Base-by-base conservation (phyloP, 2,329 filamentous ascomycete species). In the Hypoxylon sp. region DNA sequence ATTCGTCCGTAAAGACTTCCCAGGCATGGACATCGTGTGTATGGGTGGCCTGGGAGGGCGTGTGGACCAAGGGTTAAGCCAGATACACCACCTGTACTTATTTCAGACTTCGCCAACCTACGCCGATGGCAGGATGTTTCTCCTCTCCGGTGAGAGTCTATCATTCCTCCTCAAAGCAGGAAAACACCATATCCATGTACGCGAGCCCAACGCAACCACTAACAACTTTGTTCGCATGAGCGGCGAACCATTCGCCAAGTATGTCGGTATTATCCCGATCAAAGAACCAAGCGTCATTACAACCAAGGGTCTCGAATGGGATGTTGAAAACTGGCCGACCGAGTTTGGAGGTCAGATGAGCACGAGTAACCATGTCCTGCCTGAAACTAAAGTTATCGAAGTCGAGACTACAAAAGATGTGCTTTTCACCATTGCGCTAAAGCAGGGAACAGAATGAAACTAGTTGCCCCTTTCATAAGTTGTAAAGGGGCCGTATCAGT, bases 31-130 rank as follows among this genome's bases (percentile, higher is more conserved):
- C 75, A 89, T 97, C n/a, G 84, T 97, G 11, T 90, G 92, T 39
- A 82, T 98, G 5, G 94, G 95, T 44, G 94, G 94, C 1, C 86
- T 98, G 0, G 94, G 93, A 47, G 96, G 96, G 5, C 90, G 96
- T 31, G 92, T 98, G 14, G 96, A 99, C 80, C 96, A 99, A 78
- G 95, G 92, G 1, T 86, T 99, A 52, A 94, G 93, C 63, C 90
- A 97, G 74, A 86, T 99, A 58, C 93, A 97, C 78, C 93, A 98
- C 77, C 85, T 98, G 50, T 94, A 89, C 73, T 80, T 88, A 53
- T 90, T 88, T 78, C 88, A 91, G 75, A 73, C 69, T 10, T 77
- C 74, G 48, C 81, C 84, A 0, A 78, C 76, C 24, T 86, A 87
- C 66, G 78, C 80, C 29, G 73, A 81, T 10, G 90, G 90, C 4